Percentiles rank a stretch among this genome's conserved stretches.
Conservation (phyloP, 2,329 filamentous ascomycete species). For the Alternaria sp. region DNA sequence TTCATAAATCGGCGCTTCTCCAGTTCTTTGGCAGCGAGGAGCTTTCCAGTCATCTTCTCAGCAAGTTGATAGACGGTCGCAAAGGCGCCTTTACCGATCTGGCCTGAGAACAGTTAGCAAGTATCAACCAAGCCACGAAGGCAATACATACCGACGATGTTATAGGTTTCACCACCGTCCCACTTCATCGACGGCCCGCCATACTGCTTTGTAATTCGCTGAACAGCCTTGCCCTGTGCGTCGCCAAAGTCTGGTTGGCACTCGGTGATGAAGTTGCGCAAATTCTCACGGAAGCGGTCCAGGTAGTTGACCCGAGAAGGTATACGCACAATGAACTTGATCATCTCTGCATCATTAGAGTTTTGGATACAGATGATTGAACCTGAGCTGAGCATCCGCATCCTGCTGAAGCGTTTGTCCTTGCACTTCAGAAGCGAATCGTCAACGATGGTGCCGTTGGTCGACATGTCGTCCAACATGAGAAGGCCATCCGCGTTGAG, state of each 20-base stretch:
- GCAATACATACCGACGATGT: slow-evolving; percentile 64
- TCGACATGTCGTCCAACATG: slow-evolving; percentile 93
- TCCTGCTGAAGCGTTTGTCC: slow-evolving; percentile 50
- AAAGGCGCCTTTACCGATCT: slow-evolving; percentile 93
- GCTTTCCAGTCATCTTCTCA: slow-evolving; percentile 79
- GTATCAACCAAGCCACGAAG: not conserved
- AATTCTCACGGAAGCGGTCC: slow-evolving; percentile 71
- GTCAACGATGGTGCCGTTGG: slow-evolving; percentile 94
- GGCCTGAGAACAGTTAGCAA: slow-evolving; percentile 52
- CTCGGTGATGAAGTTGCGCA: slow-evolving; percentile 69
- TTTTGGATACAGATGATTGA: slow-evolving; percentile 75
- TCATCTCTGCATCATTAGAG: slow-evolving; percentile 64
- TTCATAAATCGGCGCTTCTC: slow-evolving; percentile 94
- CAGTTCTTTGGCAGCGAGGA: slow-evolving; percentile 92
- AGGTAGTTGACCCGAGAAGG: slow-evolving; percentile 74
- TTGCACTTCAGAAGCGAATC: slow-evolving; percentile 68
- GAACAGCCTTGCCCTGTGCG: slow-evolving; percentile 30
- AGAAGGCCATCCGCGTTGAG: slow-evolving; percentile 84
- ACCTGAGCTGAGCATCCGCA: slow-evolving; percentile 74
- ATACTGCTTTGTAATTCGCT: slow-evolving; percentile 39
- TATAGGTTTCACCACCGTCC: slow-evolving; percentile 86
- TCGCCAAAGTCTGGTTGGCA: slow-evolving; percentile 37
- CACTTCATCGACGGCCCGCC: slow-evolving; percentile 70
- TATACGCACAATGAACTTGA: slow-evolving; percentile 86
- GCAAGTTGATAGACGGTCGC: slow-evolving; percentile 92